Evolutionary conservation across 1,284 basidiomycete species (phyloP).

Genomic region (Entoloma clypeatum): DNA sequence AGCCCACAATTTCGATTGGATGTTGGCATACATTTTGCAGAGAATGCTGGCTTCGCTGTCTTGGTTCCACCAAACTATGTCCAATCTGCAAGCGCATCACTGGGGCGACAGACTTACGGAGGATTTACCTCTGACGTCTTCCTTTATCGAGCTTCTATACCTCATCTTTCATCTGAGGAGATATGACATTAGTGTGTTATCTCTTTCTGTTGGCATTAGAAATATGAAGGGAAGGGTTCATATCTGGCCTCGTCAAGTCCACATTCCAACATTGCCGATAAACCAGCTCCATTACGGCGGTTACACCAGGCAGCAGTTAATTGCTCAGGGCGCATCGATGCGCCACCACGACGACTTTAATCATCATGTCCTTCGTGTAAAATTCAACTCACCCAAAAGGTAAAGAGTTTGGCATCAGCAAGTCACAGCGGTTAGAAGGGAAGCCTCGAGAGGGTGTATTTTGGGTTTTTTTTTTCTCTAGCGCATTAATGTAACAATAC

Average conservation of each 20-base stretch:
- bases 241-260: constrained; percentile 77
- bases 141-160: too few species aligned
- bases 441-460: constrained; percentile 13
- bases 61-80: constrained; percentile 76
- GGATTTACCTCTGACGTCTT: constrained; percentile 50
- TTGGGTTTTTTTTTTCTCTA: constrained; percentile 15
- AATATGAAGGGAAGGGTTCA: constrained; percentile 39
- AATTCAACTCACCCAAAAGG: constrained; percentile 29
- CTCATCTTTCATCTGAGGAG: too few species aligned
- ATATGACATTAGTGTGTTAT: too few species aligned
- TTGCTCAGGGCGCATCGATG: constrained; percentile 37
- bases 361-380: constrained; percentile 39
- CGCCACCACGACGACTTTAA: constrained; percentile 70
- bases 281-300: constrained; percentile 47
- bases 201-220: too few species aligned
- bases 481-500: constrained; percentile 22
- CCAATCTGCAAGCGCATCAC: constrained; percentile 84
- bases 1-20: constrained; percentile 76
- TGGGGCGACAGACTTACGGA: constrained; percentile 61
- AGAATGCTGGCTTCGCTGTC: constrained; percentile 74
- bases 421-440: background rate
- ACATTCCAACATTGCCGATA: constrained; percentile 41
- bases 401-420: background rate
- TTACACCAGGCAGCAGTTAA: constrained; percentile 38
- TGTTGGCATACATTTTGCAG: constrained; percentile 83